Evolutionary conservation across 2,329 filamentous ascomycete genomes (phyloP), one percentile per base, ranked within the genome.

Genomic region (Mollisia scopiformis): DNA sequence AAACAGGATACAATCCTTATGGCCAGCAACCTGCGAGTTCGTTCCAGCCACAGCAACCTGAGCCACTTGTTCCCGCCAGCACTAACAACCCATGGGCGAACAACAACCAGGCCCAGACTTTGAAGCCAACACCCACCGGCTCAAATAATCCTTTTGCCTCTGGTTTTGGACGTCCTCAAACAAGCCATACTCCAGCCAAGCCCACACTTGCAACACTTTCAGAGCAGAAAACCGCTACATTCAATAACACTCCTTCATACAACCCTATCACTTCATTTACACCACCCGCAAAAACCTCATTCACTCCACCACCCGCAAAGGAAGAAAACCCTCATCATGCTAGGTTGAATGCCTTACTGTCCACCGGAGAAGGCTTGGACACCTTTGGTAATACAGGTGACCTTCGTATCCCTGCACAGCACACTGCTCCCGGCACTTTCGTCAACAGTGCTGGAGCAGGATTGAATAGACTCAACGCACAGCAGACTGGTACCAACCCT

Each of bases 361-460:
- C 93, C 2, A 87, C 84, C 25, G 93, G 95, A 66, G 95, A 99
- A 59, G 95, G 95, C 25, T 91, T 96, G 81, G 95, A 99, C 74
- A 99, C 95, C 0, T 99, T 96, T 74, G 95, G 95, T 66, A 99
- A 99, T 75, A 92, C 92, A n/a, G 95, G 95, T 68, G 92, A 98
- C 66, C 83, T 97, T 50, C 93, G 95, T 76, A 96, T 99, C 66
- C 95, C 95, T 1, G 88, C 95, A 2, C 95, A 99, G 74, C 95
- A 99, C 76, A 99, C 95, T 0, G 93, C 95, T 1, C 95, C 95
- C 0, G 95, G 94, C 27, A 96, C 91, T 0, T 99, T 98, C 75
- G 89, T 99, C 78, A 99, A 99, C 78, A 96, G 92, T 62, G 93
- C 95, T 6, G 95, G 95, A 53, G 82, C 89, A 37, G 91, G 92